Evolutionary conservation across 1,139 yeast species (phyloP), one percentile per base, ranked within the genome.

Genomic region (Kurtzmaniella quercitrusa): DNA sequence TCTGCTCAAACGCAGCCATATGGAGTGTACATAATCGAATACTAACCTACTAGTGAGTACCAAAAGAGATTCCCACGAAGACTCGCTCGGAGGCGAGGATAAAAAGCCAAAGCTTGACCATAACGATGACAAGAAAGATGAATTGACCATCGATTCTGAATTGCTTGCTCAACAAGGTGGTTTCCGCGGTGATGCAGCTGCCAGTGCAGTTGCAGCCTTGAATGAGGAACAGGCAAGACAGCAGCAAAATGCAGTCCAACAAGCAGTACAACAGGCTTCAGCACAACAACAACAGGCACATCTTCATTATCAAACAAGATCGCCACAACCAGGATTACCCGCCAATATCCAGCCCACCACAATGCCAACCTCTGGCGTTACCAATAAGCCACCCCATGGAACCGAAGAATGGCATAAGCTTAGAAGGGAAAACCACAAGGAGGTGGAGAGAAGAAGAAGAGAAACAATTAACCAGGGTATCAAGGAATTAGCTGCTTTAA

Each of bases 371-470:
- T 17, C 46, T 42, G 37, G 48, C 52, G 36, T 52, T 51, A 36
- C 55, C n/a, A 52, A 50, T 41, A 73, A 71, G 61, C 82, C 73
- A 54, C 71, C 56, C 55, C 86, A 81, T 43, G 88, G 88, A 9
- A 68, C 88, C 17, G 94, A 85, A 23, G 96, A 88, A 62, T 89
- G 96, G 95, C 91, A 85, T 33, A 78, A 78, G 52, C 78, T 80
- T 59, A 80, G 97, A 54, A 83, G 87, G 55, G 88, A 87, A 54
- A 91, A 88, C 63, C 99, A 93, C 69, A 93, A 93, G 65, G 98
- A 94, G 66, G 98, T 93, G 23, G 99, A 93, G 68, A 79, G 97
- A 58, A 82, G 98, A 56, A 83, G 99, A 60, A 81, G 99, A 56
- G 97, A 93, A 60, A 82, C 85, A 40, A 93, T 93, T 60, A 93